A percentile compares a stretch with the other conserved stretches of the same genome.
Evolutionary conservation across 2,329 filamentous ascomycete species (phyloP).

Genomic region (Lanzia echinophila): DNA sequence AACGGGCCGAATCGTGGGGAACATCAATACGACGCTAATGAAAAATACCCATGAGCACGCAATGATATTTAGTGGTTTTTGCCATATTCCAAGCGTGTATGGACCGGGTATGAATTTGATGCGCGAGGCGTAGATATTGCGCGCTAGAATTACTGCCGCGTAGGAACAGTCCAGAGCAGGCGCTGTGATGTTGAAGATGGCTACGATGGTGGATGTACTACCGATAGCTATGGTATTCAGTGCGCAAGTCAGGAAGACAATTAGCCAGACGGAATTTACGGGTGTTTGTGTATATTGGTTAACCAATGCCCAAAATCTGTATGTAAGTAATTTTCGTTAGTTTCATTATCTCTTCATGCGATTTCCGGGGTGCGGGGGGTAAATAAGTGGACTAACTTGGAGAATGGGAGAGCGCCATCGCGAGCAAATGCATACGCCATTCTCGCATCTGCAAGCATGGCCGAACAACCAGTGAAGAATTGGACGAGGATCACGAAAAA

Average conservation of each 20-base stretch:
- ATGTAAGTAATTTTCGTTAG: not conserved
- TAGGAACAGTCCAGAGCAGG: conserved; percentile 48
- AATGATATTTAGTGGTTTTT: conserved; percentile 46
- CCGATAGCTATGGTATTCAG: conserved; percentile 47
- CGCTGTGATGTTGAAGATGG: conserved; percentile 47
- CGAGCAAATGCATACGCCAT: conserved; percentile 57
- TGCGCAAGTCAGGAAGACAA: conserved; percentile 49
- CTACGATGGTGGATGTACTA: conserved; percentile 42
- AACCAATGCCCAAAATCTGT: conserved; percentile 45
- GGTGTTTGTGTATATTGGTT: conserved; percentile 50
- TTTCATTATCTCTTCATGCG: too few relatives aligned
- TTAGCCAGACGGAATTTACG: conserved; percentile 57
- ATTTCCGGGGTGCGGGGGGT: too few relatives aligned
- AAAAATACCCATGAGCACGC: conserved; percentile 56
- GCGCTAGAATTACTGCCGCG: conserved; percentile 50
- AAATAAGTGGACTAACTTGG: conserved; percentile 35
- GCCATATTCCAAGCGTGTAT: conserved; percentile 50
- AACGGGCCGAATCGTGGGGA: conserved; percentile 41
- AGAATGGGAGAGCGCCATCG: conserved; percentile 55
- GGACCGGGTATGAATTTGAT: conserved; percentile 37
- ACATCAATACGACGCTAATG: conserved; percentile 55
- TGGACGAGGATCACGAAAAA: conserved; percentile 56
- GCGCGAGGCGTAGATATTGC: conserved; percentile 20
- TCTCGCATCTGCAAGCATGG: conserved; percentile 56
- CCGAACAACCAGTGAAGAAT: conserved; percentile 56